Base-by-base conservation (phyloP, 495 filamentous ascomycete genomes). In the Aspergillus sparsus region DNA sequence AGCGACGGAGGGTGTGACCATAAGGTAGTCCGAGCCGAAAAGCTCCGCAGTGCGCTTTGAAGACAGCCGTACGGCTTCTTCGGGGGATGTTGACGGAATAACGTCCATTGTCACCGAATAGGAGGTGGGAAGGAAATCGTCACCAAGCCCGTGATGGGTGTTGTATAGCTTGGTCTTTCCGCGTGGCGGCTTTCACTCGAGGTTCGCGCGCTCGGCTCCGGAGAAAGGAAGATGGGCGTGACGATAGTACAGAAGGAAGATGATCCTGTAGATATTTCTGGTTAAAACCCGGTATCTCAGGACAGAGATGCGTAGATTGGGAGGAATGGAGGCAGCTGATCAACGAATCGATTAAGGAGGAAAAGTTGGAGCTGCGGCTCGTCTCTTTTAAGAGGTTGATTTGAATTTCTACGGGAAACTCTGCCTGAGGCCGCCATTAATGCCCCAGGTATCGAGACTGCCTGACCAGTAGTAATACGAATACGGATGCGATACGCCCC, bases 11-110 rank as follows among this genome's bases (percentile, higher is more conserved):
- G 67, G 77, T 58, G 71, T 79, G 63, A 78, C 82, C 76, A 72
- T 83, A 46, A 77, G 78, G 67, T 81, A 87, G 69, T 80, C 83
- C 58, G 74, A 61, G 53, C 77, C 83, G 63, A 87, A 88, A 42
- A 88, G 78, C 34, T 86, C 84, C 58, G 87, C 80, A 15, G 88
- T 90, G 44, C 87, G 81, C 74, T 92, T 91, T 21, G 84, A 80
- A 37, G 88, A 89, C 52, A 66, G 68, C 57, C 79, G 80, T 60
- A 86, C 80, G 46, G 77, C 74, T 35, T 78, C 74, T 7, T 76
- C 74, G 7, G 66, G 79, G 51, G 71, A 68, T 46, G 68, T 78
- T 5, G 69, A 66, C 5, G 70, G 57, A 13, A 64, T 59, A 35
- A 67, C 55, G 57, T 78, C 79, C 72, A 77, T 75, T 52, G 15